phyloP scores from a whole-genome alignment of 2,329 filamentous ascomycete species.

The Xylariomycetidae sp. region DNA sequence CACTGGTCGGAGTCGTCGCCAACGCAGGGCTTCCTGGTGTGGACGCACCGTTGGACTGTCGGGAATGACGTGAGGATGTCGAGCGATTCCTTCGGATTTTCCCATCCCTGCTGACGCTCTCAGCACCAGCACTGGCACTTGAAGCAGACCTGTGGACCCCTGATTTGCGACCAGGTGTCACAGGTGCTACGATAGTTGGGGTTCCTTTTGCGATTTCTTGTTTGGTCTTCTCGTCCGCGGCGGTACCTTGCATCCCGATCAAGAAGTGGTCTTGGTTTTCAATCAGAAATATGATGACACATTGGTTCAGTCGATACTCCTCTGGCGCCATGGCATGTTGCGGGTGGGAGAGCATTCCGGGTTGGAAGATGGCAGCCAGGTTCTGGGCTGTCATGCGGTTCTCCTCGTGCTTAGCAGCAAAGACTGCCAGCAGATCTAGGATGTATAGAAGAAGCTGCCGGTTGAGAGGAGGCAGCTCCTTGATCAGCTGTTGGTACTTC shows the following conservation, averaged over 20 bases:
- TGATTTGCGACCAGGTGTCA: conserved; percentile 49
- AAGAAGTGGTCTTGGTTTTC: conserved; percentile 98
- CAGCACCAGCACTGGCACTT: conserved; percentile 81
- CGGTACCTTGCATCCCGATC: conserved; percentile 97
- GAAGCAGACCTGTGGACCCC: conserved; percentile 73
- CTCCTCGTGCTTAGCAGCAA: conserved; percentile 91
- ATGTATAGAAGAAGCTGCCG: conserved; percentile 93
- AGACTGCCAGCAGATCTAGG: conserved; percentile 90
- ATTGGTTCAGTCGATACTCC: conserved; percentile 93
- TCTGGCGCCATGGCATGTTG: conserved; percentile 91
- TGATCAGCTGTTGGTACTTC: conserved; percentile 86
- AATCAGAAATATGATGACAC: conserved; percentile 94
- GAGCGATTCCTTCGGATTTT: conserved; percentile 84
- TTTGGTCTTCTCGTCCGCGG: conserved; percentile 77
- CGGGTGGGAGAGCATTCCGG: conserved; percentile 91
- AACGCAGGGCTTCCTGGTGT: conserved; percentile 63
- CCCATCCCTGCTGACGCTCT: conserved; percentile 78
- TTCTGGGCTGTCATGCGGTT: conserved; percentile 98
- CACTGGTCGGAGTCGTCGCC: conserved; percentile 50
- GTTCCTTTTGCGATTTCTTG: conserved; percentile 66
- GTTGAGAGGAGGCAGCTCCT: conserved; percentile 86
- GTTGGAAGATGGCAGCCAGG: conserved; percentile 94
- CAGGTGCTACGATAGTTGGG: conserved; percentile 43
- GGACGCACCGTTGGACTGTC: conserved; percentile 65
- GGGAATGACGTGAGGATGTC: conserved; percentile 82